Percentiles rank a stretch among this genome's conserved stretches.
Evolutionary conservation across 257 asterid genomes (phyloP).

Genomic region (Solanum dulcamara): DNA sequence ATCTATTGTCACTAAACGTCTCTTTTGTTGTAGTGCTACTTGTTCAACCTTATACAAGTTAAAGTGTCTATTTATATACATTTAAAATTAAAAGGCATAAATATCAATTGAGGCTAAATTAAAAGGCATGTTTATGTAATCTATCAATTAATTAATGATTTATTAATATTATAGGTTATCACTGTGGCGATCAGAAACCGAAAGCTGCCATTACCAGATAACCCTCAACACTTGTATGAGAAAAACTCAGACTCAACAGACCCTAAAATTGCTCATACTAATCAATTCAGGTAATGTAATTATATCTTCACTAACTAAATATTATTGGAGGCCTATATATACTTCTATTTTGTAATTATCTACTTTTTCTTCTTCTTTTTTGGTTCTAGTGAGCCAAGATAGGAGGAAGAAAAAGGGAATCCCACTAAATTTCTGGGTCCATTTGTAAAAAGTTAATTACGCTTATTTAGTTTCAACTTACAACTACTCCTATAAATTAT

Average conservation of each 20-base stretch:
- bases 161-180: background rate
- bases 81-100: background rate
- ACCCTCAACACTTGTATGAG: conserved; percentile 22
- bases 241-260: conserved; percentile 14
- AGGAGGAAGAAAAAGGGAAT: too few species aligned
- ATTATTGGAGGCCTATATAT: background rate
- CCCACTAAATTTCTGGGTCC: too few species aligned
- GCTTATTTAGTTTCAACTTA: too few species aligned
- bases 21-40: too few species aligned
- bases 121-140: background rate
- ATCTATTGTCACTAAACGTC: too few species aligned
- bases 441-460: too few species aligned
- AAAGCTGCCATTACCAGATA: conserved; percentile 20
- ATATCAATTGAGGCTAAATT: background rate
- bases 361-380: too few species aligned
- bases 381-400: too few species aligned
- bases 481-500: too few species aligned
- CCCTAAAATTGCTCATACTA: conserved; percentile 20
- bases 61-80: background rate
- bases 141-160: background rate
- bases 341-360: background rate
- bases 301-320: background rate
- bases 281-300: conserved; percentile 34
- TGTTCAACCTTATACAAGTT: background rate
- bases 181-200: conserved; percentile 25